Percentiles rank a stretch among this genome's conserved stretches.
These are phyloP conservation scores for Diplocarpon rosae DNA, from an alignment of 2,329 filamentous ascomycete genomes.

Conservation along the genomic window DNA sequence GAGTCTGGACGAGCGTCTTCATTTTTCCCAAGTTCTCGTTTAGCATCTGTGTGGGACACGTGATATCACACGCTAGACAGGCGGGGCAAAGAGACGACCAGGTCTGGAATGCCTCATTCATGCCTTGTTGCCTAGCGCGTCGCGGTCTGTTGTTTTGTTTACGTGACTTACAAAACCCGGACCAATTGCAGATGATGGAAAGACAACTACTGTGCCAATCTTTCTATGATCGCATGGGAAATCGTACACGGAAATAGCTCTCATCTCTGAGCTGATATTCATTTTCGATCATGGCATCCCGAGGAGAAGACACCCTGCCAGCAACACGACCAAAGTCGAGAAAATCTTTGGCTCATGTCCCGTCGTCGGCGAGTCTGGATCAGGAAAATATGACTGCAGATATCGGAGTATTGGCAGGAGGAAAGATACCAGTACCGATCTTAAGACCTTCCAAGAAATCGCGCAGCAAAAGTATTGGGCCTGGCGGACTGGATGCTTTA, in stretches of 20 bases:
- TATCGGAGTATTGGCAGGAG: constrained; percentile 35
- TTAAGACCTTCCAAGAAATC: constrained; percentile 46
- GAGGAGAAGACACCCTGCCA: constrained; percentile 39
- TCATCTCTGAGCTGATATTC: constrained; percentile 10
- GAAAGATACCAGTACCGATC: constrained; percentile 18
- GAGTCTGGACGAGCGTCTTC: too few species aligned
- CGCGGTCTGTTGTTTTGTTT: constrained; percentile 20
- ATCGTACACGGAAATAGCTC: constrained; percentile 5
- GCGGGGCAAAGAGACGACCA: too few species aligned
- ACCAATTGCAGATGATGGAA: neutral
- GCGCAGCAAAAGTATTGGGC: constrained; percentile 91
- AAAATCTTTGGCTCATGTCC: constrained; percentile 59
- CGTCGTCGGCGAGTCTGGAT: constrained; percentile 44
- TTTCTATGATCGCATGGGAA: constrained; percentile 2
- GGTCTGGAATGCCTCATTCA: neutral
- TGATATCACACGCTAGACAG: constrained; percentile 2
- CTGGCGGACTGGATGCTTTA: constrained; percentile 75
- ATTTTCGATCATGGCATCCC: constrained; percentile 29
- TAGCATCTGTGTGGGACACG: constrained; percentile 11
- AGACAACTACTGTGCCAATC: constrained; percentile 2
- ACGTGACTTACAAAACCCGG: constrained; percentile 7
- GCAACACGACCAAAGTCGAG: constrained; percentile 43
- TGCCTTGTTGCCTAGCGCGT: constrained; percentile 5
- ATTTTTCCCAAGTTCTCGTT: constrained; percentile 16
- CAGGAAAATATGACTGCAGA: constrained; percentile 73